Percentiles rank a stretch among this genome's conserved stretches.
Evolutionary conservation across 192 early-diverging fungal genomes (phyloP).

Genomic region (Chytriomyces confervae): DNA sequence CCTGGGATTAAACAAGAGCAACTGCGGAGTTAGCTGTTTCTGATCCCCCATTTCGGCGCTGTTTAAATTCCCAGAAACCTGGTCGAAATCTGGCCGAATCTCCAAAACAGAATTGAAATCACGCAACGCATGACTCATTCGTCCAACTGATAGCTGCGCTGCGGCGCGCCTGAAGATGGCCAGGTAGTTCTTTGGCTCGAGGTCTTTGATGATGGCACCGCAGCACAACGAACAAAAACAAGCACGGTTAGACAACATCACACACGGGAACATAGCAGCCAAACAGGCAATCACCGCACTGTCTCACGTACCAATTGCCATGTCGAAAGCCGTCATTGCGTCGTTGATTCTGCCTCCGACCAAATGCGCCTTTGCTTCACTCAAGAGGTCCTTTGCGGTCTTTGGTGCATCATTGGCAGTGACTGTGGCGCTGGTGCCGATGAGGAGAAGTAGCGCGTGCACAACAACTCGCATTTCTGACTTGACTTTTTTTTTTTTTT

Average conservation of each 20-base stretch:
- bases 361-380: conserved; percentile 49
- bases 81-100: conserved; percentile 73
- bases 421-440: conserved; percentile 2
- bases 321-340: conserved; percentile 66
- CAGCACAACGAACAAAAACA: conserved; percentile 44
- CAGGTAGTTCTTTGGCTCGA: conserved; percentile 82
- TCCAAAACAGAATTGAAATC: conserved; percentile 84
- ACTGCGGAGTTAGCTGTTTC: neutral
- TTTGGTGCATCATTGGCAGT: conserved; percentile 6
- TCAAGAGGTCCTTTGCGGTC: conserved; percentile 36
- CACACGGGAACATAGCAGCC: neutral
- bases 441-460: conserved; percentile 2
- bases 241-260: conserved; percentile 33
- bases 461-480: neutral
- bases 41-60: neutral
- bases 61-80: conserved; percentile 7
- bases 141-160: conserved; percentile 77
- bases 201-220: conserved; percentile 45
- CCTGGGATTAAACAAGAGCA: conserved; percentile 12
- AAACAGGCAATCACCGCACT: neutral
- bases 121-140: conserved; percentile 70
- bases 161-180: conserved; percentile 89
- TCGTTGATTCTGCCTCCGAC: conserved; percentile 54
- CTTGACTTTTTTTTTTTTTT: neutral
- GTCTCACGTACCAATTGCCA: conserved; percentile 64